These are phyloP conservation scores for Fraxinus greggii DNA, from an alignment of 305 asterid species.

Conservation along the genomic window DNA sequence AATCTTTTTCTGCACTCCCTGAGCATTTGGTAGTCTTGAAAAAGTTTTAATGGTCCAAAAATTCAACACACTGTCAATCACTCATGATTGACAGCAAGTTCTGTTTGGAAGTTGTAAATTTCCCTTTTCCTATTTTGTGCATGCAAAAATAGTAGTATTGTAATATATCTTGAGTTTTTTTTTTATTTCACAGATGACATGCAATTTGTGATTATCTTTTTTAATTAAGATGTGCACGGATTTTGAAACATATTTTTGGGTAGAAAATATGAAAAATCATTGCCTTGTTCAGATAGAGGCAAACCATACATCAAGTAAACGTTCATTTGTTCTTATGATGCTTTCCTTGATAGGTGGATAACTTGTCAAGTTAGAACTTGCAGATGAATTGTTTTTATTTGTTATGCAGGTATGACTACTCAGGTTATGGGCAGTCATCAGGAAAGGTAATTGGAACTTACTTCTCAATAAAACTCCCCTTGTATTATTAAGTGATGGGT, in stretches of 20 bases:
- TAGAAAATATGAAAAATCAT: not conserved
- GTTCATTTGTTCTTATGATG: not conserved
- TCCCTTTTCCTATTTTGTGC: not conserved
- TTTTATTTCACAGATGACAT: not conserved
- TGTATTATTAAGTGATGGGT: constrained; percentile 16
- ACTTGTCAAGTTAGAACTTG: not conserved
- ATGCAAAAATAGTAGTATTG: not conserved
- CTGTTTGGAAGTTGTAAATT: not conserved
- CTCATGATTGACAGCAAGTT: not conserved
- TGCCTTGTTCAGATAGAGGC: not conserved
- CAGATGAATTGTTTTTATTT: not conserved
- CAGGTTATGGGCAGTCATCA: constrained; percentile 95
- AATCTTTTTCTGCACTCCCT: not conserved
- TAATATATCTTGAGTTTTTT: not conserved
- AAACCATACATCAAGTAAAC: not conserved
- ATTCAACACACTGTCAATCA: not conserved
- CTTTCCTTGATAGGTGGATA: not conserved
- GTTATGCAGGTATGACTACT: constrained; percentile 80
- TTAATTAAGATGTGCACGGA: not conserved
- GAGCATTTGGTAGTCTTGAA: not conserved
- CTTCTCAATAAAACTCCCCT: not conserved
- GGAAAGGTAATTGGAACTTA: constrained; percentile 68
- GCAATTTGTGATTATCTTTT: not conserved
- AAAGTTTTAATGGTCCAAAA: not conserved
- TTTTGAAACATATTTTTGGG: not conserved